These are phyloP conservation scores for Coemansia sp. DNA, from an alignment of 192 early-diverging fungal genomes.

Conservation along the genomic window DNA sequence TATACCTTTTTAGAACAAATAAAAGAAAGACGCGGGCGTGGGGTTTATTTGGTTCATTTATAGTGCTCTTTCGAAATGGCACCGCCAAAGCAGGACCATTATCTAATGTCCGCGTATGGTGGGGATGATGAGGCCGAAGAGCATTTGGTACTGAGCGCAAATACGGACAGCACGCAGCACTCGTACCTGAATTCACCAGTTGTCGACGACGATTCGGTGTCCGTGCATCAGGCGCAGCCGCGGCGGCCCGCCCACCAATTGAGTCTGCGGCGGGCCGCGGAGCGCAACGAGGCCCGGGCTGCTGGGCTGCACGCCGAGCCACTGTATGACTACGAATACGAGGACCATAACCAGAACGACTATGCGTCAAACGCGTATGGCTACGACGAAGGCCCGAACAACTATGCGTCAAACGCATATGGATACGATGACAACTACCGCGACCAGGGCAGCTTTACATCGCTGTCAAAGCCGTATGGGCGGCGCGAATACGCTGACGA, in stretches of 20 bases:
- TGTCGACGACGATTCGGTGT: constrained; percentile 45
- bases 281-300: constrained; percentile 30
- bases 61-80: constrained; percentile 6
- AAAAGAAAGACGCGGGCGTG: too few species aligned
- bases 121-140: constrained; percentile 43
- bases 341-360: too few species aligned
- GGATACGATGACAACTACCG: constrained; percentile 34
- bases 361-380: too few species aligned
- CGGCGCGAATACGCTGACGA: constrained; percentile 11
- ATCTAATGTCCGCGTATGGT: constrained; percentile 35
- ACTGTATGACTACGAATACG: too few species aligned
- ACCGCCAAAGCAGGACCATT: constrained; percentile 29
- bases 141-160: constrained; percentile 22
- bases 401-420: neutral
- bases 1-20: too few species aligned
- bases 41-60: neutral
- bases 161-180: constrained; percentile 23
- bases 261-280: constrained; percentile 38
- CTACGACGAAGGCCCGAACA: constrained; percentile 32
- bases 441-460: constrained; percentile 28
- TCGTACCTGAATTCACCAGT: constrained; percentile 50
- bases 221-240: constrained; percentile 32
- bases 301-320: constrained; percentile 7
- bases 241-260: constrained; percentile 42
- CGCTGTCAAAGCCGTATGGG: constrained; percentile 38